phyloP scores from a whole-genome alignment of 2,329 filamentous ascomycete genomes.

The Cadophora sp. region DNA sequence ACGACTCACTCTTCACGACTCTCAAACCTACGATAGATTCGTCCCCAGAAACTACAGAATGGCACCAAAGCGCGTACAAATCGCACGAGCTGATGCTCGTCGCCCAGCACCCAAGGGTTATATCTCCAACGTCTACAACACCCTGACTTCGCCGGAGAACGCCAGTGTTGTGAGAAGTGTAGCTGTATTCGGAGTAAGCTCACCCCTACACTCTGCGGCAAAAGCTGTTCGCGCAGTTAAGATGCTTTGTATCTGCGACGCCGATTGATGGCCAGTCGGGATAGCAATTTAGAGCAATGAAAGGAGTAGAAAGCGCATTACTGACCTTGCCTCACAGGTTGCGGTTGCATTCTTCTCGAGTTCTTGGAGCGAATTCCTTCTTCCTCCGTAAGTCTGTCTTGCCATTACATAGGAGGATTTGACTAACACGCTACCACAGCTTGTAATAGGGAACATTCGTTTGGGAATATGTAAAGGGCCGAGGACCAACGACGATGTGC shows the following conservation, averaged over 20 bases:
- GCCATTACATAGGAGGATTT: neutral
- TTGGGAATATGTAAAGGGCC: neutral
- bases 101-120: conserved; percentile 56
- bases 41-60: conserved; percentile 49
- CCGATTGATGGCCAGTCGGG: neutral
- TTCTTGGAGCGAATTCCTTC: conserved; percentile 70
- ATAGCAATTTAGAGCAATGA: neutral
- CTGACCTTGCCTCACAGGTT: conserved; percentile 52
- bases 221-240: neutral
- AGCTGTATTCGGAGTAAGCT: conserved; percentile 70
- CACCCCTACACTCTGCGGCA: neutral
- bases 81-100: conserved; percentile 54
- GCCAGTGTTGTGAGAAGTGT: conserved; percentile 72
- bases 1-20: neutral
- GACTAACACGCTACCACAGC: neutral
- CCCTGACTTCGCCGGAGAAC: conserved; percentile 71
- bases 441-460: conserved; percentile 19
- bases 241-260: neutral
- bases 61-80: conserved; percentile 65
- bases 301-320: conserved; percentile 6
- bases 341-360: conserved; percentile 72
- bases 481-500: conserved; percentile 6
- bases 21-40: neutral
- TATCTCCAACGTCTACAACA: conserved; percentile 63
- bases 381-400: conserved; percentile 62